Percentiles rank a stretch among this genome's conserved stretches.
phyloP scores from a whole-genome alignment of 306 rosid genomes.

The Ormosia semicastrata region DNA sequence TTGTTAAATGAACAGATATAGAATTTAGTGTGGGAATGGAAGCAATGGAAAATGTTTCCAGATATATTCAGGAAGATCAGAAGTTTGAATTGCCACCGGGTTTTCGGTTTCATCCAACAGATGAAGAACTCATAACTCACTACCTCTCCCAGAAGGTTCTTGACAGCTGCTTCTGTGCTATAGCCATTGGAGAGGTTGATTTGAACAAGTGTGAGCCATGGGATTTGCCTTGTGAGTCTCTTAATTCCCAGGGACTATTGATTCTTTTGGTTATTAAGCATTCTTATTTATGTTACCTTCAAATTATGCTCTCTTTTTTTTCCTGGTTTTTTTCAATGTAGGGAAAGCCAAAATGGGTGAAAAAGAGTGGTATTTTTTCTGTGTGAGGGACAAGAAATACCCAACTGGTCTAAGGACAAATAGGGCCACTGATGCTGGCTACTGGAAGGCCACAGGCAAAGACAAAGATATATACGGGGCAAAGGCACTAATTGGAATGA shows the following conservation, averaged over 20 bases:
- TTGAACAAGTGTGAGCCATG: constrained; percentile 89
- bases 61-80: constrained; percentile 32
- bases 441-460: constrained; percentile 97
- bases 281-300: too few relatives aligned
- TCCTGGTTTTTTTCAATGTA: constrained; percentile 18
- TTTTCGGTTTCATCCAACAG: constrained; percentile 88
- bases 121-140: constrained; percentile 81
- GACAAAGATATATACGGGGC: constrained; percentile 70
- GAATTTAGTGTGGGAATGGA: constrained; percentile 15
- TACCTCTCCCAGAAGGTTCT: constrained; percentile 70
- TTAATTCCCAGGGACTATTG: neutral
- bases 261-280: neutral
- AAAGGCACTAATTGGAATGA: constrained; percentile 68
- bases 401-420: constrained; percentile 88
- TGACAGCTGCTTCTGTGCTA: constrained; percentile 48
- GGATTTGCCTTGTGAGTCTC: constrained; percentile 85
- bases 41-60: constrained; percentile 48
- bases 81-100: constrained; percentile 75
- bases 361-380: constrained; percentile 87
- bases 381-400: constrained; percentile 73
- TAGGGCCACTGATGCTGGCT: constrained; percentile 81
- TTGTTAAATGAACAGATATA: neutral
- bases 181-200: constrained; percentile 78
- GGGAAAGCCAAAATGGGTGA: constrained; percentile 86
- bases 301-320: neutral